A percentile compares a stretch with the other conserved stretches of the same genome.
phyloP scores from a whole-genome alignment of 768 basidiomycete genomes.

The Gautieria morchelliformis region DNA sequence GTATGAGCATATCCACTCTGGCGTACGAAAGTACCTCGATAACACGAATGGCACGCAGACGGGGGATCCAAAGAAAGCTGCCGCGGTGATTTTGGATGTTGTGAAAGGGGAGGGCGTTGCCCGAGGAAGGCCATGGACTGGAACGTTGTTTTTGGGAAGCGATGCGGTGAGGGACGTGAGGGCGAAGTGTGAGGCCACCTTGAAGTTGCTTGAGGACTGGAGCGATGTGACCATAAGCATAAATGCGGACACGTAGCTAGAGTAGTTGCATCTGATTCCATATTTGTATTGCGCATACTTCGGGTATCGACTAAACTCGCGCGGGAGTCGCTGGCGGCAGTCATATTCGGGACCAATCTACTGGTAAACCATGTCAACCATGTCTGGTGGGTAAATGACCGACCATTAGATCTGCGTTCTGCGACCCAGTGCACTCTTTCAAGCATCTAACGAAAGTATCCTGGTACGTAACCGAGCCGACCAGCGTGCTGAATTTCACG shows the following conservation, averaged over 20 bases:
- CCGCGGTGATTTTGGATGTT: slow-evolving; percentile 24
- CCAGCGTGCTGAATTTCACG: too few relatives aligned
- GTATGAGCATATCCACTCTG: neutral
- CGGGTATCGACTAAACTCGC: slow-evolving; percentile 29
- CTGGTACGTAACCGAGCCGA: too few relatives aligned
- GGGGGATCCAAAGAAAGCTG: slow-evolving; percentile 25
- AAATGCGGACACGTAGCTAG: neutral
- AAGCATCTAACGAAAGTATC: too few relatives aligned
- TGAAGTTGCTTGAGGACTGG: slow-evolving; percentile 24
- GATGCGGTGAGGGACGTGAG: slow-evolving; percentile 33
- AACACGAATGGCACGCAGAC: slow-evolving; percentile 10
- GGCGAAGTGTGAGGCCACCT: slow-evolving; percentile 28
- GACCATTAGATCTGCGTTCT: too few relatives aligned
- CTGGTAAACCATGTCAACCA: too few relatives aligned
- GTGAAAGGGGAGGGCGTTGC: slow-evolving; percentile 25
- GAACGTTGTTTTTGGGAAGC: slow-evolving; percentile 18
- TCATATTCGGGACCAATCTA: too few relatives aligned
- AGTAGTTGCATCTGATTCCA: neutral
- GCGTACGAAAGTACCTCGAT: neutral
- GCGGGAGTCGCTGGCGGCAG: too few relatives aligned
- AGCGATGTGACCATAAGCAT: slow-evolving; percentile 18
- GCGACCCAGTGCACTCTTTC: too few relatives aligned
- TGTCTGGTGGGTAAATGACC: too few relatives aligned
- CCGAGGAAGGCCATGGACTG: slow-evolving; percentile 20
- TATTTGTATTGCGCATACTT: slow-evolving; percentile 6